A percentile compares a stretch with the other conserved stretches of the same genome.
Conservation (phyloP, 202 grass and related monocot genomes). For the Brachypodium distachyon region DNA sequence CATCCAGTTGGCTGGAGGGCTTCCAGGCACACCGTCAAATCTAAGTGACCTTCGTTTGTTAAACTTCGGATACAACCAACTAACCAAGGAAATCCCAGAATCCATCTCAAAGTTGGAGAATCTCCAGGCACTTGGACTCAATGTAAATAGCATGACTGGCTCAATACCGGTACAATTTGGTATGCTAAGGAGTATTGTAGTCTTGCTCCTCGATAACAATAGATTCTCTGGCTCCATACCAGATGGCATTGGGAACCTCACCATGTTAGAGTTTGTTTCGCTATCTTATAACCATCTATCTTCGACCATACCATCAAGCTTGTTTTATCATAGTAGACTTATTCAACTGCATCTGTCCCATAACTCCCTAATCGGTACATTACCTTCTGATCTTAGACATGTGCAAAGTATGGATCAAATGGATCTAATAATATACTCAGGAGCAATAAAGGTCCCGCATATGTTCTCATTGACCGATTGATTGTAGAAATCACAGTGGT, state of each 20-base stretch:
- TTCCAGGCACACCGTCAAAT: not conserved
- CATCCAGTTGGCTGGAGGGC: not conserved
- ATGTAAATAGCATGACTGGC: not conserved
- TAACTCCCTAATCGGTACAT: not conserved
- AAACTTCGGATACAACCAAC: not conserved
- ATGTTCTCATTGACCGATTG: slow-evolving; percentile 90
- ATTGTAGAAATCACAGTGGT: slow-evolving; percentile 85
- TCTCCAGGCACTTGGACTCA: not conserved
- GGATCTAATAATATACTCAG: slow-evolving; percentile 66
- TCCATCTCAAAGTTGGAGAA: not conserved
- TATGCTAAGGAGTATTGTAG: not conserved
- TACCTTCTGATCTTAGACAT: not conserved
- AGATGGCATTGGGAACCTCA: not conserved
- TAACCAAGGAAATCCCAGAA: not conserved
- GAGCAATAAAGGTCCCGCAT: slow-evolving; percentile 72
- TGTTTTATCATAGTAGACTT: not conserved
- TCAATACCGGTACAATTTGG: not conserved
- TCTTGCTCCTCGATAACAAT: accelerated
- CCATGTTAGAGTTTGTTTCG: not conserved
- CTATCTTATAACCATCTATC: not conserved
- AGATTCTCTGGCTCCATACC: not conserved
- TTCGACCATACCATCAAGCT: not conserved
- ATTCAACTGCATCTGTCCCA: not conserved
- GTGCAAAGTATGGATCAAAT: not conserved
- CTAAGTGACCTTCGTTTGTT: not conserved